Evolutionary conservation across 306 rosid genomes (phyloP).

Genomic region (Dryas alaskensis): DNA sequence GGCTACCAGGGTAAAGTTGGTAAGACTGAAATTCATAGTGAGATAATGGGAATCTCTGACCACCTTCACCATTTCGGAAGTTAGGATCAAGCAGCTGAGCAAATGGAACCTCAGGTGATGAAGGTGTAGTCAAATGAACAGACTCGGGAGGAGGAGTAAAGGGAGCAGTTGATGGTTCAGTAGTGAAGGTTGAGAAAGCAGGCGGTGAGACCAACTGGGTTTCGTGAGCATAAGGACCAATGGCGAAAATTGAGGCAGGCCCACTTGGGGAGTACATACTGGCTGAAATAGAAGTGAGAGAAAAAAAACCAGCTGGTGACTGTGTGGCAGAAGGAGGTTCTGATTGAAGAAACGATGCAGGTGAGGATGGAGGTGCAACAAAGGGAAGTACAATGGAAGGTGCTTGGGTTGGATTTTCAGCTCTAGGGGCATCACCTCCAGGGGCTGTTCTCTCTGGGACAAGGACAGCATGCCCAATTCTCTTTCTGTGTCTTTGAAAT

Average conservation of each 20-base stretch:
- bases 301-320: constrained; percentile 61
- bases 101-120: constrained; percentile 97
- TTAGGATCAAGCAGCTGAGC: constrained; percentile 77
- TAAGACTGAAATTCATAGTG: constrained; percentile 79
- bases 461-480: constrained; percentile 69
- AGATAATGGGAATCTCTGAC: constrained; percentile 58
- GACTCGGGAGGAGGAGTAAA: constrained; percentile 93
- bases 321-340: constrained; percentile 86
- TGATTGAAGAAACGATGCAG: constrained; percentile 87
- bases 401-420: constrained; percentile 49
- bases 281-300: constrained; percentile 45
- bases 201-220: constrained; percentile 92
- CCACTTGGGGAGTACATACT: constrained; percentile 89
- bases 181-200: constrained; percentile 77
- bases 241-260: constrained; percentile 85
- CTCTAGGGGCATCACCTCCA: constrained; percentile 34
- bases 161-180: constrained; percentile 94
- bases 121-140: constrained; percentile 85
- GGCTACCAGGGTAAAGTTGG: constrained; percentile 94
- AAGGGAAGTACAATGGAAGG: constrained; percentile 59
- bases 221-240: constrained; percentile 92
- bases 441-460: constrained; percentile 54
- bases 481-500: constrained; percentile 50
- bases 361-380: constrained; percentile 93
- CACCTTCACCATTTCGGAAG: constrained; percentile 48